These are phyloP conservation scores for Diospyros lotus DNA, from an alignment of 148 eudicot genomes.

Conservation along the genomic window DNA sequence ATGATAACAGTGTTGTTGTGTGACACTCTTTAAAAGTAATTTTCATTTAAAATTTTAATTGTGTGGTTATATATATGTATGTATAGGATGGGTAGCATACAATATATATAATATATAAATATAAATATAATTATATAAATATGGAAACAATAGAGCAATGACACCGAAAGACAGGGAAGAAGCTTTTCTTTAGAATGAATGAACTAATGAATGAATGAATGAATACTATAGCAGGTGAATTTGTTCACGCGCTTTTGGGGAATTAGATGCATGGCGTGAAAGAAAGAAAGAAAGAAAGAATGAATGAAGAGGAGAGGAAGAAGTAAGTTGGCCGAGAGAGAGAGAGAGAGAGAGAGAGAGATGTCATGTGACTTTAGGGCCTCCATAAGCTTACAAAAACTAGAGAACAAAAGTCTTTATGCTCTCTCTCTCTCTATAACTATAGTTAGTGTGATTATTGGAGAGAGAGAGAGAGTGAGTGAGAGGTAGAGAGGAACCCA, in stretches of 20 bases:
- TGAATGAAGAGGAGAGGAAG: not conserved
- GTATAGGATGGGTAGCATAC: too few species aligned
- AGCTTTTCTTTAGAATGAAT: too few species aligned
- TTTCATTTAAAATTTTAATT: too few species aligned
- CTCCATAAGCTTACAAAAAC: constrained; percentile 29
- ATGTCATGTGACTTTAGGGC: constrained; percentile 39
- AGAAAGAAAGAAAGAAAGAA: not conserved
- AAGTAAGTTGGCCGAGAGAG: not conserved
- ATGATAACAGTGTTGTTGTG: too few species aligned
- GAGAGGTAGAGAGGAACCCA: constrained; percentile 23
- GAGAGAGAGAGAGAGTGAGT: constrained; percentile 15
- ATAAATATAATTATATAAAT: too few species aligned
- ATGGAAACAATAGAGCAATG: too few species aligned
- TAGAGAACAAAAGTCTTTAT: constrained; percentile 26
- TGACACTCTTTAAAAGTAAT: too few species aligned
- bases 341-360: constrained; percentile 8
- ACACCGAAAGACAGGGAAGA: too few species aligned
- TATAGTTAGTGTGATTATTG: constrained; percentile 17
- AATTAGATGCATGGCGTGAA: not conserved
- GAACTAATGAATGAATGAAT: too few species aligned
- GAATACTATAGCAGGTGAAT: too few species aligned
- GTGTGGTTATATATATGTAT: too few species aligned
- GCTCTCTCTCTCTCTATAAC: not conserved
- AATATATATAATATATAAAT: too few species aligned
- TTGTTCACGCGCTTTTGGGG: not conserved